Percentiles rank a stretch among this genome's conserved stretches.
Conservation (phyloP, 169 alveolate species). For the Cyclospora cayetanensis region DNA sequence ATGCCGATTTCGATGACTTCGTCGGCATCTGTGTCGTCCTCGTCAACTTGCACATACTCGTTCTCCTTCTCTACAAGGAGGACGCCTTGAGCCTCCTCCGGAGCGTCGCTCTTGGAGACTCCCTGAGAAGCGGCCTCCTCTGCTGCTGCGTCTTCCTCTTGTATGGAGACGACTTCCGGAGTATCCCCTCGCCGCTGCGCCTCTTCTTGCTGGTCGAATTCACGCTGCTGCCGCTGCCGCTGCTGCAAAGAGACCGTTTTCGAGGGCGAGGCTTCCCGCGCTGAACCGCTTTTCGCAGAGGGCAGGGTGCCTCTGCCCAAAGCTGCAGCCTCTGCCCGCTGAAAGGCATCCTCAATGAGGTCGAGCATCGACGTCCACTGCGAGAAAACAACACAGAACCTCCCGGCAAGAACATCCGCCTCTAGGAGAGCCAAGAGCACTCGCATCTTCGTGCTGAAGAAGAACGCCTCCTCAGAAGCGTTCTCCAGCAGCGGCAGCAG, state of each 20-base stretch:
- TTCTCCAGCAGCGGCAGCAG: not conserved
- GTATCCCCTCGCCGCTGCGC: not conserved
- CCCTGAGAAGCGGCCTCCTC: slow-evolving; percentile 15
- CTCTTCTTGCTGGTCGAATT: too few relatives aligned
- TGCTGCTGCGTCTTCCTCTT: not conserved
- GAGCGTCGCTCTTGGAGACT: not conserved
- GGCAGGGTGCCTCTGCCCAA: too few relatives aligned
- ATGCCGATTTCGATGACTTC: too few relatives aligned
- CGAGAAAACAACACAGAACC: slow-evolving; percentile 79
- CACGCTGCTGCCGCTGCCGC: too few relatives aligned
- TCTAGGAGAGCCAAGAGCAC: slow-evolving; percentile 53
- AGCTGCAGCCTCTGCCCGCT: slow-evolving; percentile 49
- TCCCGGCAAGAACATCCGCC: slow-evolving; percentile 65
- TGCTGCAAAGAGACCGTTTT: too few relatives aligned
- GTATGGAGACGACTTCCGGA: not conserved
- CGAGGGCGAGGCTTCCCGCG: too few relatives aligned
- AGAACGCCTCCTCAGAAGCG: slow-evolving; percentile 34
- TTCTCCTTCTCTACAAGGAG: not conserved
- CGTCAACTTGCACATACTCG: not conserved
- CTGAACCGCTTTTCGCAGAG: too few relatives aligned
- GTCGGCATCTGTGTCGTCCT: not conserved
- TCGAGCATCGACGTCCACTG: slow-evolving; percentile 86
- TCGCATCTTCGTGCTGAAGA: slow-evolving; percentile 69
- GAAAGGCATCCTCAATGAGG: slow-evolving; percentile 78
- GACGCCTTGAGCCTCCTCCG: not conserved